Evolutionary conservation across 2,329 filamentous ascomycete species (phyloP), one percentile per base, ranked within the genome.

Genomic region (Rhinocladiella similis): DNA sequence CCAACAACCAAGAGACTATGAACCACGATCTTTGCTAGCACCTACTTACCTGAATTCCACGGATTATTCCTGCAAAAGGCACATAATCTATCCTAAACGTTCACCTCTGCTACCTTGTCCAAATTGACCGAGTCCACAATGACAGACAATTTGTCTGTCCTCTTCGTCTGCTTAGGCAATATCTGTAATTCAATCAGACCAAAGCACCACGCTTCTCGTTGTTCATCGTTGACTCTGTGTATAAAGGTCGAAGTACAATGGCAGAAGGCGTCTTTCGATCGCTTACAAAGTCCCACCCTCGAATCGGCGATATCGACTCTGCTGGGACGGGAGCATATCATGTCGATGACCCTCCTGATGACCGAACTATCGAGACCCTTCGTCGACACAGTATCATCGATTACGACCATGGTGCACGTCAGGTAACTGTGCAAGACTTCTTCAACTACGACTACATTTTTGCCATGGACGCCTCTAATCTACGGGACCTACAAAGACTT

Each of bases 141-240:
- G 43, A 46, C 57, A 27, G 42, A 29, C 47, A 59, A 54, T 22
- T 69, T 90, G 53, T 91, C 87, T 2, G 88, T 97, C 36, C 83
- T 97, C 50, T 97, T 97, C 70, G 93, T 97, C 66, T 99, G 94
- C 75, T 82, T 97, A 33, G 94, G 94, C 72, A 99, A 99, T 74
- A 97, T 97, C 69, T 99, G 91, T 83, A 68, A 50, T 46, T 43
- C 41, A 22, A 43, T 3, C 7, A 10, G 10, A 12, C 29, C 10
- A 9, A 33, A 10, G 6, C 3, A 9, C 10, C 29, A 3, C 10
- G 29, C 7, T 7, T 12, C 29, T 33, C 10, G n/a, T 2, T 20
- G 12, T 20, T 22, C 9, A 10, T 19, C 2, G 18, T 20, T 43
- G 18, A 19, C 16, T 12, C 10, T 22, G 41, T 43, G 41, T 10